Conservation (phyloP, 2,329 filamentous ascomycete genomes). For the Thielaviopsis musarum region DNA sequence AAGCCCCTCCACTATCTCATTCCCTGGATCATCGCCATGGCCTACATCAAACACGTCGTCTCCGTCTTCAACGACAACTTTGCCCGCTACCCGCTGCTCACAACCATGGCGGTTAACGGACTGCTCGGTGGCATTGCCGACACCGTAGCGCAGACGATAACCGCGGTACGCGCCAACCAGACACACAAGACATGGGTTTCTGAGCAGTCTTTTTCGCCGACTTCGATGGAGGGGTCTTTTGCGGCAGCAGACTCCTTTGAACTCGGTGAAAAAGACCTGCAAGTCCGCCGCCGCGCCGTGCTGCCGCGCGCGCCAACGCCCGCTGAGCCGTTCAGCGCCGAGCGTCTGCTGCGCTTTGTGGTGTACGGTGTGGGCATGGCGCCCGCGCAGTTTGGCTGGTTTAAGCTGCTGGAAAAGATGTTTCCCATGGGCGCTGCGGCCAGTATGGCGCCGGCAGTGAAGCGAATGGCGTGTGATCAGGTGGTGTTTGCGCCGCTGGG, state of each 20-base stretch:
- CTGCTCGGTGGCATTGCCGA: slow-evolving; percentile 91
- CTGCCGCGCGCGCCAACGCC: slow-evolving; percentile 26
- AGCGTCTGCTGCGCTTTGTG: slow-evolving; percentile 89
- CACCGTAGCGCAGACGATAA: slow-evolving; percentile 86
- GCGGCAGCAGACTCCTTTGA: no score
- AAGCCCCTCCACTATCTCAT: slow-evolving; percentile 9
- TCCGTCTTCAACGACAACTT: slow-evolving; percentile 4
- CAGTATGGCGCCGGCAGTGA: slow-evolving; percentile 62
- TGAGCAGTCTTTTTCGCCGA: no score
- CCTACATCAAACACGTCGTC: not conserved
- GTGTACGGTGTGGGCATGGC: slow-evolving; percentile 95
- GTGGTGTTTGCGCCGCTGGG: slow-evolving; percentile 77
- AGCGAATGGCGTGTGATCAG: slow-evolving; percentile 85
- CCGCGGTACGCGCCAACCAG: slow-evolving; percentile 59
- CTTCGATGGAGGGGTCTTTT: no score
- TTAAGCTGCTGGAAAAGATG: slow-evolving; percentile 60
- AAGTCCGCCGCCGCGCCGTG: slow-evolving; percentile 47
- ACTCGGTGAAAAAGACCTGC: slow-evolving; percentile 59
- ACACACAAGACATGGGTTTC: slow-evolving; percentile 28
- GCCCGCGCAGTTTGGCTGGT: slow-evolving; percentile 91
- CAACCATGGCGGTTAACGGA: slow-evolving; percentile 98
- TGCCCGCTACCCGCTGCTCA: slow-evolving; percentile 46
- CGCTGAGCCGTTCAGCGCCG: slow-evolving; percentile 69
- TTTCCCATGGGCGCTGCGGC: slow-evolving; percentile 74
- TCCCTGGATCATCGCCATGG: slow-evolving; percentile 7